Conservation (phyloP, 805 yeast genomes). For the Myxozyma sirexii region DNA sequence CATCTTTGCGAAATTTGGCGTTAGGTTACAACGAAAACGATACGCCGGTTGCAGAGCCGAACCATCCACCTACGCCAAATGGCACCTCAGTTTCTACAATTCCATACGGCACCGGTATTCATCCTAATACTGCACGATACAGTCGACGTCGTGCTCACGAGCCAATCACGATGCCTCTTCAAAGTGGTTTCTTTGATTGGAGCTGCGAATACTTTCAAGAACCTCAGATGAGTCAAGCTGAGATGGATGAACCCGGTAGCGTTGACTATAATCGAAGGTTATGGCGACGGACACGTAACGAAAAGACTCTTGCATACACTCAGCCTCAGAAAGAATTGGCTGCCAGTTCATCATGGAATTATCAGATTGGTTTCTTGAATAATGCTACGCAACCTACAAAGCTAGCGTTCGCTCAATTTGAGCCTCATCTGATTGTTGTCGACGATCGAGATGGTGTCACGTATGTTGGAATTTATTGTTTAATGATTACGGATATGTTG, state of each 20-base stretch:
- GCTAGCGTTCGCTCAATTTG: slow-evolving; percentile 86
- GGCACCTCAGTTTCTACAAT: slow-evolving; percentile 36
- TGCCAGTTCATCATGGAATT: slow-evolving; percentile 82
- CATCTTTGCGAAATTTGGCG: slow-evolving; percentile 35
- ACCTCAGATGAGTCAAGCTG: slow-evolving; percentile 86
- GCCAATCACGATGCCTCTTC: slow-evolving; percentile 40
- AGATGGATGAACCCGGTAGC: slow-evolving; percentile 90
- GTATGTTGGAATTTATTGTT: not conserved
- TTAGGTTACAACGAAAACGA: slow-evolving; percentile 24
- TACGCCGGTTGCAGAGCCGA: slow-evolving; percentile 18
- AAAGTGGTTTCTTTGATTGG: slow-evolving; percentile 47
- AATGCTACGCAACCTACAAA: slow-evolving; percentile 80
- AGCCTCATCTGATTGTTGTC: slow-evolving; percentile 72
- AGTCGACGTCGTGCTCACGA: slow-evolving; percentile 32
- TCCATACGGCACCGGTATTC: slow-evolving; percentile 41
- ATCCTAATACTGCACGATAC: slow-evolving; percentile 41
- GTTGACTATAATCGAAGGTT: slow-evolving; percentile 75
- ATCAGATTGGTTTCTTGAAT: slow-evolving; percentile 58
- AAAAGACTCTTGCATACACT: slow-evolving; percentile 79
- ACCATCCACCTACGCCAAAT: slow-evolving; percentile 26
- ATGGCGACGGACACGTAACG: slow-evolving; percentile 92
- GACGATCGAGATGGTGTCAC: slow-evolving; percentile 84
- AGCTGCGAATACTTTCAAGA: slow-evolving; percentile 89
- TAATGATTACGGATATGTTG: not conserved
- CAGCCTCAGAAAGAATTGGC: slow-evolving; percentile 88